Conservation (phyloP, 495 filamentous ascomycete genomes). For the Articulospora tetracladia region DNA sequence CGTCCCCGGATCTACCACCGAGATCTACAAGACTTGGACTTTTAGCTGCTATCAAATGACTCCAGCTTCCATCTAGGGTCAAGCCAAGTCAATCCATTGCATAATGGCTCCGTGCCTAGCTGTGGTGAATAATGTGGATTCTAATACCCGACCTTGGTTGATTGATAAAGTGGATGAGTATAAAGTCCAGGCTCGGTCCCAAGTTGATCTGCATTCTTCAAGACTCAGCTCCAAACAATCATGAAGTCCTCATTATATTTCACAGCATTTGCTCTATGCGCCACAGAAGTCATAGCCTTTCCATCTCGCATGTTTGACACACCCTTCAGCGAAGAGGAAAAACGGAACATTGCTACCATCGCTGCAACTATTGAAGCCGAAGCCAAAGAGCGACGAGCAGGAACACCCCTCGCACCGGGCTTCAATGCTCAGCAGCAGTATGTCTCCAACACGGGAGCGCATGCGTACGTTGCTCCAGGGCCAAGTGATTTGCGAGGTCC, state of each 20-base stretch:
- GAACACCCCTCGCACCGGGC: slow-evolving; percentile 7
- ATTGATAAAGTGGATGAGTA: too few species aligned
- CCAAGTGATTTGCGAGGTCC: slow-evolving; percentile 41
- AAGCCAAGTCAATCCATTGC: not conserved
- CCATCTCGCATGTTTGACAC: slow-evolving; percentile 12
- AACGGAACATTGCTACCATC: slow-evolving; percentile 2
- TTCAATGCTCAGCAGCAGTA: slow-evolving; percentile 20
- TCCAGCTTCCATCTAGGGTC: not conserved
- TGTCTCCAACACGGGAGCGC: slow-evolving; percentile 29
- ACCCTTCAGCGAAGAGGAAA: slow-evolving; percentile 11
- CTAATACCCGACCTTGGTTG: not conserved
- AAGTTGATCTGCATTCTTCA: not conserved
- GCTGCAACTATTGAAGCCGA: slow-evolving; percentile 7
- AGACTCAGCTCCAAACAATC: not conserved
- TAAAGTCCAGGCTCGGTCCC: too few species aligned
- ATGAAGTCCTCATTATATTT: slow-evolving; percentile 11
- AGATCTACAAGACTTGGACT: not conserved
- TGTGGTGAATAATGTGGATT: not conserved
- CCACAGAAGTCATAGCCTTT: slow-evolving; percentile 5
- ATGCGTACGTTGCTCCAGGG: slow-evolving; percentile 35
- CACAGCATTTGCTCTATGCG: not conserved
- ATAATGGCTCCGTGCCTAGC: not conserved
- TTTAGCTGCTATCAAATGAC: not conserved
- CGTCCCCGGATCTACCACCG: not conserved
- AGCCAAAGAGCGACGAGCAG: slow-evolving; percentile 3